These are phyloP conservation scores for Rhodocollybia butyracea DNA, from an alignment of 768 basidiomycete genomes.

Conservation along the genomic window DNA sequence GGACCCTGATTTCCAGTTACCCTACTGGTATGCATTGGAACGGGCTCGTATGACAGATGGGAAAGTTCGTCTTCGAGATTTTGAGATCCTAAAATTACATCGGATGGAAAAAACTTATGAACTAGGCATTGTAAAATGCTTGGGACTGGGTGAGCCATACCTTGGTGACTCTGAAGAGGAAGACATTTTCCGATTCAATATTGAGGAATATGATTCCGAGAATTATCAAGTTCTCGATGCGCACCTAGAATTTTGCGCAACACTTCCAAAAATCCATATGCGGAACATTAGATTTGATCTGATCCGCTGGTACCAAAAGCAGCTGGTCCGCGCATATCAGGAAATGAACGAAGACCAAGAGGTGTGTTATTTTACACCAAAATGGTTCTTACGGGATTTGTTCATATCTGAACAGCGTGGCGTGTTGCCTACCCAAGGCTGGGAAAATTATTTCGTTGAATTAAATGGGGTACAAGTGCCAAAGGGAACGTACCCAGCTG, in stretches of 20 bases:
- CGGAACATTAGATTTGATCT: conserved; percentile 1
- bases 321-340: neutral
- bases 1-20: neutral
- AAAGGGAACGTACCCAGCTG: neutral
- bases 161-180: no score
- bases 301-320: conserved; percentile 2
- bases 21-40: conserved; percentile 7
- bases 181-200: no score
- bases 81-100: neutral
- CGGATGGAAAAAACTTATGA: conserved; percentile 3
- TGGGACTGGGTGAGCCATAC: no score
- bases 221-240: neutral
- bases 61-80: neutral
- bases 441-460: neutral
- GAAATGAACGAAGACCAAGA: neutral
- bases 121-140: neutral
- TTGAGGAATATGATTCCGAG: neutral
- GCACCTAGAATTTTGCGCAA: neutral
- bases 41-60: no score
- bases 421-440: neutral
- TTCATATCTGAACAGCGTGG: neutral
- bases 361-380: neutral
- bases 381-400: neutral
- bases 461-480: neutral
- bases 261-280: neutral